Evolutionary conservation across 257 asterid species (phyloP), one percentile per base, ranked within the genome.

Genomic region (Ilex asprella): DNA sequence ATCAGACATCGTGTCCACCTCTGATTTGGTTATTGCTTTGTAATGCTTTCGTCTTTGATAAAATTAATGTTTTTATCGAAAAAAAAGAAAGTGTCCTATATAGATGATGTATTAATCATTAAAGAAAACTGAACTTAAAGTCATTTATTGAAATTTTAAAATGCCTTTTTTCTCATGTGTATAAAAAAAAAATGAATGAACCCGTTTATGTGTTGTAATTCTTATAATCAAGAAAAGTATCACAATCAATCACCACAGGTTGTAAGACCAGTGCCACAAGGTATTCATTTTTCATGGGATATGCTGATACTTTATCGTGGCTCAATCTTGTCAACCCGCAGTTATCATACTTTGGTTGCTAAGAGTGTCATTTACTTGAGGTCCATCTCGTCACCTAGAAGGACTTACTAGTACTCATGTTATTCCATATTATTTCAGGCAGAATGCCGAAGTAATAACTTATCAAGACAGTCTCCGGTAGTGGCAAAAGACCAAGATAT

Each of bases 401-500:
- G 6, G 54, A 49, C n/a, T 6, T 49, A 49, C 3, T 12, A 49
- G 0, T 49, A n/a, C 10, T 11, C 10, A 4, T 49, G 14, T 56
- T 67, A 10, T 69, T 47, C 49, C 31, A 31, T 49, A 60, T 53
- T 66, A 55, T 68, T 70, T 72, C 90, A 93, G 99, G 84, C 81
- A 69, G 41, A 35, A 35, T 70, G 78, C 68, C 85, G 97, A 80
- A 77, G 67, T 69, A 87, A 76, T 49, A 88, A 80, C 2, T 67
- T 81, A 46, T 68, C 74, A 56, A 87, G 96, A 65, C 95, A 84
- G 77, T 78, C 96, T 62, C 55, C 72, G 71, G 46, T 72, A 71
- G 73, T 71, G 63, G 46, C 83, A 35, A 86, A 86, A 75, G 97
- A 93, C 56, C 82, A 95, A 68, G 99, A 93, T 66, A 67, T 65